Percentiles rank a stretch among this genome's conserved stretches.
Evolutionary conservation across 768 basidiomycete species (phyloP).

Genomic region (Infundibulicybe gibba): DNA sequence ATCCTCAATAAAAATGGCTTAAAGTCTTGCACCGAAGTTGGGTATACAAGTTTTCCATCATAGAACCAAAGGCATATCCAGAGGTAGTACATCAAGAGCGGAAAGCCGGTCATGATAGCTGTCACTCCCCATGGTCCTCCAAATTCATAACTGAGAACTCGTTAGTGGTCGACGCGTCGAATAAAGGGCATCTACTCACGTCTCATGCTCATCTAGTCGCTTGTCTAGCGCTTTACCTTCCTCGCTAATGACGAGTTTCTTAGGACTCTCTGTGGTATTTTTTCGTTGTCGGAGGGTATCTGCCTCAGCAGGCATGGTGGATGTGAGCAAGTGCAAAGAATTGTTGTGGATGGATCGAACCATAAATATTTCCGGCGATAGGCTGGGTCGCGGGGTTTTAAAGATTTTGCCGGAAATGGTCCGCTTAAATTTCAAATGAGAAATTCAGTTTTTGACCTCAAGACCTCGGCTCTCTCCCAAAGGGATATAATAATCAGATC

Average conservation of each 20-base stretch:
- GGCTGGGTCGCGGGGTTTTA: no score
- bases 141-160: slow-evolving; percentile 82
- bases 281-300: slow-evolving; percentile 16
- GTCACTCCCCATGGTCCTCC: slow-evolving; percentile 90
- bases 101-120: slow-evolving; percentile 94
- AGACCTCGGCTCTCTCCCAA: no score
- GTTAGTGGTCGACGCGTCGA: neutral
- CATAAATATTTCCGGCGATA: slow-evolving; percentile 2
- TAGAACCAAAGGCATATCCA: slow-evolving; percentile 98
- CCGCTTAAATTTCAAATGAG: no score
- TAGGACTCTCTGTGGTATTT: slow-evolving; percentile 17
- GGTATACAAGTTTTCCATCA: slow-evolving; percentile 76
- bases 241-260: slow-evolving; percentile 47
- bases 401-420: no score
- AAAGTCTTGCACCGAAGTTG: slow-evolving; percentile 65
- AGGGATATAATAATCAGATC: no score
- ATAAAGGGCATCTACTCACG: slow-evolving; percentile 29
- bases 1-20: slow-evolving; percentile 75
- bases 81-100: slow-evolving; percentile 95
- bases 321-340: neutral
- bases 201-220: slow-evolving; percentile 65
- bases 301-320: slow-evolving; percentile 12
- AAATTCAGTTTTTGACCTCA: no score
- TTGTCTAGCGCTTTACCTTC: slow-evolving; percentile 74
- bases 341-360: slow-evolving; percentile 9